A percentile compares a stretch with the other conserved stretches of the same genome.
Evolutionary conservation across 2,329 filamentous ascomycete genomes (phyloP).

Genomic region (Ceratocystiopsis brevicomis): DNA sequence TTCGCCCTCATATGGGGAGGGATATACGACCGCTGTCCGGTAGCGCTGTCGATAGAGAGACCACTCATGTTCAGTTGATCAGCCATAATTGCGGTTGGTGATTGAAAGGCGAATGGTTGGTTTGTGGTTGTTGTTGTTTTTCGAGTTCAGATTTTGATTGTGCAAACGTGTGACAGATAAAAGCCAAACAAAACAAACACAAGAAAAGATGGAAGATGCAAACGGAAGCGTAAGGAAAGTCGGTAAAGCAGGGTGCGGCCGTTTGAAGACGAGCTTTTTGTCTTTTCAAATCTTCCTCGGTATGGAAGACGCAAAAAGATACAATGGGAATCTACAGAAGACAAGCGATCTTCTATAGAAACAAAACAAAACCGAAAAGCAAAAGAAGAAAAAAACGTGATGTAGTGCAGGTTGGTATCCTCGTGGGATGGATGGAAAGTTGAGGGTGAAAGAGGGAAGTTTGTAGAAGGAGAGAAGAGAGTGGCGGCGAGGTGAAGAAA

Average conservation of each 20-base stretch:
- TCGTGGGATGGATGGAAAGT: constrained; percentile 8
- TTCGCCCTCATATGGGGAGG: constrained; percentile 63
- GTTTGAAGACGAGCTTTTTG: too few species aligned
- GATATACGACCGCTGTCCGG: constrained; percentile 51
- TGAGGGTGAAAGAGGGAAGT: constrained; percentile 8
- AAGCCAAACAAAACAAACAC: not conserved
- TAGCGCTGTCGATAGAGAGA: constrained; percentile 36
- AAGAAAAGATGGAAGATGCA: not conserved
- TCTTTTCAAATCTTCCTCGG: too few species aligned
- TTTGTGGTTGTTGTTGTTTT: constrained; percentile 6
- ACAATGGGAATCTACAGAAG: constrained; percentile 19
- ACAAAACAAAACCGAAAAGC: constrained; percentile 21
- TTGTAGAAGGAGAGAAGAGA: constrained; percentile 4
- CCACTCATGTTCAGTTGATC: constrained; percentile 70
- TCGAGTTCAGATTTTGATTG: constrained; percentile 6
- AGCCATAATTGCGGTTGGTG: constrained; percentile 41
- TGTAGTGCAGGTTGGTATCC: constrained; percentile 15
- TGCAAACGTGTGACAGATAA: not conserved
- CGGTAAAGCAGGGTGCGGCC: too few species aligned
- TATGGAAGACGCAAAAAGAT: not conserved
- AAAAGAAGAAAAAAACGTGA: constrained; percentile 16
- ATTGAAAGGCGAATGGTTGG: constrained; percentile 1
- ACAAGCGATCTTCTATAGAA: constrained; percentile 24
- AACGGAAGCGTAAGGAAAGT: not conserved
- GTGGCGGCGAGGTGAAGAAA: constrained; percentile 5